These are phyloP conservation scores for Teunomyces tritomae DNA, from an alignment of 805 yeast genomes.

Conservation along the genomic window DNA sequence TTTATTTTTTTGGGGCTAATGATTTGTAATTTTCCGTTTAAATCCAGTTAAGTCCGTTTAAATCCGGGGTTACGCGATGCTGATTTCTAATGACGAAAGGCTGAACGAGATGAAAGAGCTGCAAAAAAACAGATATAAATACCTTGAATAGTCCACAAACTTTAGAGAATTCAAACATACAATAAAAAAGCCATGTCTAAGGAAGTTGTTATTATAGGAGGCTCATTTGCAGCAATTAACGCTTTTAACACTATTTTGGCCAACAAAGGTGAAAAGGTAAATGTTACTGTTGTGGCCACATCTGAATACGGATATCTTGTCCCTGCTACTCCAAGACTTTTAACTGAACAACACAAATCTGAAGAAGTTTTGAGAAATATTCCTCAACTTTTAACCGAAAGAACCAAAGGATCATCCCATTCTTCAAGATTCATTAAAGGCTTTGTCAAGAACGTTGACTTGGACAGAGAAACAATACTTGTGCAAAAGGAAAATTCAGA, in stretches of 20 bases:
- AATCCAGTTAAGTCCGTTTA: not conserved
- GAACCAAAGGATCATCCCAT: conserved; percentile 12
- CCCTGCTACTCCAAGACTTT: conserved; percentile 31
- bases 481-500: conserved; percentile 10
- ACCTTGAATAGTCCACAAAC: too few species aligned
- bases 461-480: conserved; percentile 17
- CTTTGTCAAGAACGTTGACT: conserved; percentile 22
- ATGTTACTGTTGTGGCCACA: conserved; percentile 24
- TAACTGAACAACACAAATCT: conserved; percentile 22
- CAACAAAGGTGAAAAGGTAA: conserved; percentile 5
- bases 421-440: conserved; percentile 22
- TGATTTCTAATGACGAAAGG: not conserved
- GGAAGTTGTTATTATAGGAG: conserved; percentile 34
- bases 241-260: conserved; percentile 23
- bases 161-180: too few species aligned
- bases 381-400: conserved; percentile 14
- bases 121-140: not conserved
- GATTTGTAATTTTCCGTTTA: too few species aligned
- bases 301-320: conserved; percentile 23
- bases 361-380: conserved; percentile 18
- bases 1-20: too few species aligned
- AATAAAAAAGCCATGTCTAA: not conserved
- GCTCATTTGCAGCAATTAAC: conserved; percentile 29
- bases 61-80: not conserved
- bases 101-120: not conserved